A percentile compares a stretch with the other conserved stretches of the same genome.
phyloP scores from a whole-genome alignment of 2,329 filamentous ascomycete genomes.

The Pseudogymnoascus sp. region DNA sequence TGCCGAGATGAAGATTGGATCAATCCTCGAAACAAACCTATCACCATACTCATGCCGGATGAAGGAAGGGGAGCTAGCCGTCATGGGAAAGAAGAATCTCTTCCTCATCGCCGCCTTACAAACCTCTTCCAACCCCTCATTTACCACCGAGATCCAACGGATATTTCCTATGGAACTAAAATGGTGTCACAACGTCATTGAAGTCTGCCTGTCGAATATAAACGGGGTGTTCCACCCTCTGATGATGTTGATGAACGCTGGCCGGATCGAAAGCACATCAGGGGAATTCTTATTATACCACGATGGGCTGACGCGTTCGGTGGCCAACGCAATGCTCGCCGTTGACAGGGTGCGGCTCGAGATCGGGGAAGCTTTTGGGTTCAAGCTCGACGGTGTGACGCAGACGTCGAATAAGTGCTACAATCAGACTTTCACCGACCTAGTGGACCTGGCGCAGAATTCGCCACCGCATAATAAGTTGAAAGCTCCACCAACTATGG shows the following conservation, averaged over 20 bases:
- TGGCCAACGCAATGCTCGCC: slow-evolving; percentile 20
- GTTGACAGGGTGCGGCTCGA: slow-evolving; percentile 23
- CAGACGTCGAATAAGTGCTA: slow-evolving; percentile 27
- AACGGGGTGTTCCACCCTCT: slow-evolving; percentile 28
- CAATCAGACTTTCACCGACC: slow-evolving; percentile 21
- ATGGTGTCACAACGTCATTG: slow-evolving; percentile 27
- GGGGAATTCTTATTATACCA: slow-evolving; percentile 23
- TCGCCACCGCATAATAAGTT: slow-evolving; percentile 25
- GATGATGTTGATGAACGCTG: slow-evolving; percentile 28
- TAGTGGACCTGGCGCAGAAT: slow-evolving; percentile 24
- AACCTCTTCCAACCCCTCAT: neutral
- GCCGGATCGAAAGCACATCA: slow-evolving; percentile 26
- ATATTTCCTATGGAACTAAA: slow-evolving; percentile 23
- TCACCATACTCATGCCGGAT: slow-evolving; percentile 26
- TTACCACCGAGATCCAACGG: slow-evolving; percentile 16
- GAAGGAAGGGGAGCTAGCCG: slow-evolving; percentile 19
- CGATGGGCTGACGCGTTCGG: neutral
- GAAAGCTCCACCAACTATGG: slow-evolving; percentile 19
- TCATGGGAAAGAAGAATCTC: slow-evolving; percentile 21
- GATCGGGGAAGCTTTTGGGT: slow-evolving; percentile 23
- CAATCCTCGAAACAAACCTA: slow-evolving; percentile 26
- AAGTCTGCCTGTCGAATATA: slow-evolving; percentile 26
- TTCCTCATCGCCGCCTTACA: slow-evolving; percentile 10
- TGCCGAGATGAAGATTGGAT: slow-evolving; percentile 17
- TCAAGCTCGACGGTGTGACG: slow-evolving; percentile 20